Percentiles rank a stretch among this genome's conserved stretches.
Conservation (phyloP, 257 asterid species). For the Prunella vulgaris region DNA sequence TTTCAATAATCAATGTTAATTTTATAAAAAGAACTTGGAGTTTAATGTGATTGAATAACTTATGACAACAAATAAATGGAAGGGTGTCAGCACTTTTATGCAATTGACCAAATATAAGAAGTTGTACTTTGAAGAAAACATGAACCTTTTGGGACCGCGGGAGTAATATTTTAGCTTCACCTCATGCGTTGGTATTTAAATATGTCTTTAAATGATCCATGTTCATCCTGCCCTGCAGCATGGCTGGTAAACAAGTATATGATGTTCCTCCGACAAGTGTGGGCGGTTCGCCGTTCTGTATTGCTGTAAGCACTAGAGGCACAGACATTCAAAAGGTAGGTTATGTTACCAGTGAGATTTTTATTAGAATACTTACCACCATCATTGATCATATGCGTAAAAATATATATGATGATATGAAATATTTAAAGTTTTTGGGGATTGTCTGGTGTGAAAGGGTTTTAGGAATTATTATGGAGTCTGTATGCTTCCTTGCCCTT, state of each 20-base stretch:
- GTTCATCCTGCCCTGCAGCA: slow-evolving; percentile 46
- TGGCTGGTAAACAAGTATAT: slow-evolving; percentile 92
- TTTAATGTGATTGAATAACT: not conserved
- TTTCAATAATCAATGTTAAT: not conserved
- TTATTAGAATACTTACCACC: not conserved
- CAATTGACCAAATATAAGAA: not conserved
- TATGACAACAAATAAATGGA: not conserved
- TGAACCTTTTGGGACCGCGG: not conserved
- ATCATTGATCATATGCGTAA: not conserved
- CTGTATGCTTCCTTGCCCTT: slow-evolving; percentile 7
- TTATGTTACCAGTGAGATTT: slow-evolving; percentile 16
- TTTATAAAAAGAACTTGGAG: not conserved
- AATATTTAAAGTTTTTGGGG: not conserved
- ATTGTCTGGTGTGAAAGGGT: slow-evolving; percentile 3
- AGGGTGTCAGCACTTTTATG: not conserved
- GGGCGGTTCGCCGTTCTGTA: slow-evolving; percentile 80
- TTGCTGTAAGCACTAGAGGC: slow-evolving; percentile 90
- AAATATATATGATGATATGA: not conserved
- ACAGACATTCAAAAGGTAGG: slow-evolving; percentile 85
- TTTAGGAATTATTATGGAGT: not conserved
- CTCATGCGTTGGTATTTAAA: slow-evolving; percentile 1
- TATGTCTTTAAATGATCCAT: not conserved
- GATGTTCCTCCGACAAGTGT: slow-evolving; percentile 87
- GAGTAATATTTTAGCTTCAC: slow-evolving; percentile 3
- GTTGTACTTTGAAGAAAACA: not conserved